Evolutionary conservation across 305 asterid species (phyloP).

Genomic region (Coffea humblotiana): DNA sequence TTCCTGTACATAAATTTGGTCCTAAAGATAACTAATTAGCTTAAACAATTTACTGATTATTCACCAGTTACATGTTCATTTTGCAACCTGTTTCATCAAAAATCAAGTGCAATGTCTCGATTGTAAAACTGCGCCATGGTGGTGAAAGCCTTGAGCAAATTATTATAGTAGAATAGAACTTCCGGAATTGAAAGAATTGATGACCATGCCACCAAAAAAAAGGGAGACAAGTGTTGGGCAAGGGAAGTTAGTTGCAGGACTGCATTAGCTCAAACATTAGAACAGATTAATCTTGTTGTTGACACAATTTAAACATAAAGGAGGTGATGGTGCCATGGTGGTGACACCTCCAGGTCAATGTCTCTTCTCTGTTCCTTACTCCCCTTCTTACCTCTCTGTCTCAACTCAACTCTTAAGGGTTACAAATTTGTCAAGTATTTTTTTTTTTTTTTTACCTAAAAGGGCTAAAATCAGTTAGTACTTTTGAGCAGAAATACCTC

Average conservation of each 20-base stretch:
- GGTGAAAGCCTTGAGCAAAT: background rate
- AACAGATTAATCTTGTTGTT: slow-evolving; percentile 10
- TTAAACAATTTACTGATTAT: background rate
- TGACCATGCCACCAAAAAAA: background rate
- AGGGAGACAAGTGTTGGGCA: too few species aligned
- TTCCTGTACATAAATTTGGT: background rate
- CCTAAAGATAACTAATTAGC: background rate
- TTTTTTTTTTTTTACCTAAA: too few species aligned
- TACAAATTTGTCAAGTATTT: too few species aligned
- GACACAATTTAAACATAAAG: background rate
- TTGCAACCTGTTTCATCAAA: background rate
- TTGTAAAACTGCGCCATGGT: background rate
- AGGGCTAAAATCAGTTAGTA: background rate
- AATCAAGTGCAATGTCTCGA: background rate
- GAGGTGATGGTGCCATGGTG: background rate
- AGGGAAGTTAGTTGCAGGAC: background rate
- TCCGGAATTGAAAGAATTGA: background rate
- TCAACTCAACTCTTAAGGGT: background rate
- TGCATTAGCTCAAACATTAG: background rate
- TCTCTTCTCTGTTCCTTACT: slow-evolving; percentile 7
- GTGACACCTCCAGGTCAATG: slow-evolving; percentile 22
- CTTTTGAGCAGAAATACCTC: background rate
- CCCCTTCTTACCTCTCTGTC: background rate
- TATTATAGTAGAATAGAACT: background rate
- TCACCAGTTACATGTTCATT: background rate